Conservation (phyloP, 2,329 filamentous ascomycete genomes). For the Blastomyces parvus region DNA sequence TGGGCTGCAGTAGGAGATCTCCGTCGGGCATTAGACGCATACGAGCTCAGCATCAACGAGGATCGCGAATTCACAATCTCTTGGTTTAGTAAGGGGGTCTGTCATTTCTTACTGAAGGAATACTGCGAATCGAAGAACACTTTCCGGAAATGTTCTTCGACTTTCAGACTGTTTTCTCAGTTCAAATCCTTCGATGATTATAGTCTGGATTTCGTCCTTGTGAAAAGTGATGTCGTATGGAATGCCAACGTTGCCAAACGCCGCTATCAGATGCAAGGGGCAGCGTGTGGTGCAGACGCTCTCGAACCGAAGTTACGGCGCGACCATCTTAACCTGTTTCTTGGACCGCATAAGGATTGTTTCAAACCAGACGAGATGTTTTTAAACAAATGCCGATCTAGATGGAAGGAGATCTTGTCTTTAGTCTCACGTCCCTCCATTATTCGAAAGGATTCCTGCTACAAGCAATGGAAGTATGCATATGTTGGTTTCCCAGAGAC, state of each 20-base stretch:
- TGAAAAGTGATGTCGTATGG: slow-evolving; percentile 10
- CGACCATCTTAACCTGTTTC: neutral
- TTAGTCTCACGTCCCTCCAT: neutral
- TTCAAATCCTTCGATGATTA: slow-evolving; percentile 4
- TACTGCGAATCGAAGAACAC: slow-evolving; percentile 4
- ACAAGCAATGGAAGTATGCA: neutral
- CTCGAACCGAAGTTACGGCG: neutral
- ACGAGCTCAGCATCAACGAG: slow-evolving; percentile 7
- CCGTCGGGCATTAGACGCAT: slow-evolving; percentile 8
- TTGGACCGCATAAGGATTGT: slow-evolving; percentile 5
- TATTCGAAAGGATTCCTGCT: neutral
- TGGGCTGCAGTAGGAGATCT: slow-evolving; percentile 5
- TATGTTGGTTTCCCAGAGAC: neutral
- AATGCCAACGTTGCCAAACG: slow-evolving; percentile 8
- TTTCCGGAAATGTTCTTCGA: slow-evolving; percentile 5
- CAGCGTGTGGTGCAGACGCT: neutral
- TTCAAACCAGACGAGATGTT: neutral
- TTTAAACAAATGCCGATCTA: neutral
- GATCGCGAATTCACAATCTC: slow-evolving; percentile 6
- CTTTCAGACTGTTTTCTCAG: neutral
- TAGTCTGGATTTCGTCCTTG: slow-evolving; percentile 12
- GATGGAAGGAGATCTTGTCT: neutral
- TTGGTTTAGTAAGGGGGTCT: slow-evolving; percentile 9
- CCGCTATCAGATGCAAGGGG: neutral
- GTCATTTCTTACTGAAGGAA: neutral